These are phyloP conservation scores for Gleditsia sinensis DNA, from an alignment of 306 rosid species.

Conservation along the genomic window DNA sequence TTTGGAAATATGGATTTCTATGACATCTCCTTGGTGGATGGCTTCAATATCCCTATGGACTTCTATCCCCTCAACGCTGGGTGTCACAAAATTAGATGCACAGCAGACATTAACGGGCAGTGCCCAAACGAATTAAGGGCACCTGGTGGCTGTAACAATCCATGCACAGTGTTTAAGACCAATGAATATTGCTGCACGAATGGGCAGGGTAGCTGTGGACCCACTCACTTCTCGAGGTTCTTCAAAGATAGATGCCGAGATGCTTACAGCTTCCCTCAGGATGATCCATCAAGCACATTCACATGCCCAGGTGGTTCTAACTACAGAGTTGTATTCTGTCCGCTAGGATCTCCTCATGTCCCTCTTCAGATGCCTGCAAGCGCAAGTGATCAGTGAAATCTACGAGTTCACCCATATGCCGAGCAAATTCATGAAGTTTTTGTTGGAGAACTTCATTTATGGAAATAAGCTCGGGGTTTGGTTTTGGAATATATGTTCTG, in stretches of 20 bases:
- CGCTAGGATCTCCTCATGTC: not conserved
- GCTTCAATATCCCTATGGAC: constrained; percentile 49
- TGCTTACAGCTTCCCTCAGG: constrained; percentile 45
- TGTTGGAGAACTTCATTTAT: too few species aligned
- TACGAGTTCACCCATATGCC: too few species aligned
- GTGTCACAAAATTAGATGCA: constrained; percentile 27
- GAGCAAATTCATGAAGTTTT: too few species aligned
- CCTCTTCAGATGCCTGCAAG: too few species aligned
- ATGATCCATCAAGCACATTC: constrained; percentile 40
- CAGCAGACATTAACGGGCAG: too few species aligned
- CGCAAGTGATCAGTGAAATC: too few species aligned
- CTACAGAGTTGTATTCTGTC: constrained; percentile 43
- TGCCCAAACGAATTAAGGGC: too few species aligned
- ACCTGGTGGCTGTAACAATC: constrained; percentile 53
- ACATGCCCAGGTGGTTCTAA: constrained; percentile 40
- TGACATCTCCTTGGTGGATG: constrained; percentile 44
- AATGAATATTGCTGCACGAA: constrained; percentile 36
- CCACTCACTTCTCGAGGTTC: constrained; percentile 34
- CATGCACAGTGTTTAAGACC: constrained; percentile 41
- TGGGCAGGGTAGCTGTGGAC: not conserved
- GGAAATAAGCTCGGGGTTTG: too few species aligned
- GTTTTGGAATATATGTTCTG: too few species aligned
- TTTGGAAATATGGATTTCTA: constrained; percentile 38
- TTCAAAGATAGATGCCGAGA: constrained; percentile 44
- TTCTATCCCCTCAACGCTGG: constrained; percentile 38